Base-by-base conservation (phyloP, 2,329 filamentous ascomycete genomes). In the Plectosphaerella sp. region DNA sequence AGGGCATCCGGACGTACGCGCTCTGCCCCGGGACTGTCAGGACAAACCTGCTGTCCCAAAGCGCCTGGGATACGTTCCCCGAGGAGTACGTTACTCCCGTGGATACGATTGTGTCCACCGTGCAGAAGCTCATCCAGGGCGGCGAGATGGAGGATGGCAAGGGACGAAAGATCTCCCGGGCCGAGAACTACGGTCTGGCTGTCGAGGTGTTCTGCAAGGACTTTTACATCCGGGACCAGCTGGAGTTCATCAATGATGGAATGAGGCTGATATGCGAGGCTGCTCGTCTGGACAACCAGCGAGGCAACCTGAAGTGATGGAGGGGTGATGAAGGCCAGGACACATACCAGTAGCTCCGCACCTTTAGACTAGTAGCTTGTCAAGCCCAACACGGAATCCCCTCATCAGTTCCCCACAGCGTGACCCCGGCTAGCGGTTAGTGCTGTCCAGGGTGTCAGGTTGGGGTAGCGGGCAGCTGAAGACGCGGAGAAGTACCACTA, bases 1-100 rank as follows among this genome's bases (percentile, higher is more conserved):
- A 65, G 37, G 57, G 58, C 33, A 63, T 70, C 57, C 62, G 66
- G 10, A 59, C 61, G 33, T 62, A 66, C 50, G 63, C 65, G 35
- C 61, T 68, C 22, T 65, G 64, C 48, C 68, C 66, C 4, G 64
- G 63, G 15, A 62, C 61, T 3, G 62, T 67, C 22, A 55, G 60
- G 45, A 69, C 67, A 3, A 64, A 64, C 47, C 54, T 70, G 25
- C 51, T 66, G 12, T 52, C 61, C 28, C 45, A 54, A 18, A 58
- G 62, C 18, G 52, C 62, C 49, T 67, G 62, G 63, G 57, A 60
- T n/a, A 50, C 55, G 8, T 67, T 67, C 55, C 64, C 64, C 5
- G 59, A 61, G 14, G 59, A 62, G 50, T 63, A 58, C 52, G 56
- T 66, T 47, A 69, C 64, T 12, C 58, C 59, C 20, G 56, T 66